Evolutionary conservation across 2,329 filamentous ascomycete species (phyloP).

Genomic region (Colletotrichum somersetense): DNA sequence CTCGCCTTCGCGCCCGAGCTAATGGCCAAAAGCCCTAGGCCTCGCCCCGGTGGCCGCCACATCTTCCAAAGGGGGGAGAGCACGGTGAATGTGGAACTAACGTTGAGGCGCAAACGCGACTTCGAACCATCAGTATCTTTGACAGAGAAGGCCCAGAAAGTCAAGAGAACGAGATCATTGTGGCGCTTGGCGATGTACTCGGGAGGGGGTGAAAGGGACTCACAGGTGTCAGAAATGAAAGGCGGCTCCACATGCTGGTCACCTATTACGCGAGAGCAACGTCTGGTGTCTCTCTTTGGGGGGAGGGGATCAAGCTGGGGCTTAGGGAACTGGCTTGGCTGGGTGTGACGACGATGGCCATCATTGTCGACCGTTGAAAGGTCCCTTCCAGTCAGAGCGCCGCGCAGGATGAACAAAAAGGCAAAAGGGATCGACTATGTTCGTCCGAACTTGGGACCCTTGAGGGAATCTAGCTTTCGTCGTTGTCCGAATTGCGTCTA

Average conservation of each 20-base stretch:
- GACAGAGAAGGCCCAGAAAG: neutral
- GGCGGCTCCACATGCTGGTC: neutral
- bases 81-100: conserved; percentile 8
- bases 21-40: conserved; percentile 25
- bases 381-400: neutral
- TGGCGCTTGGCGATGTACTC: conserved; percentile 1
- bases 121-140: conserved; percentile 20
- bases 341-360: neutral
- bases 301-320: neutral
- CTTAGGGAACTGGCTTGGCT: neutral
- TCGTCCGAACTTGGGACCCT: too few relatives aligned
- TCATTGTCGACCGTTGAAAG: conserved; percentile 26
- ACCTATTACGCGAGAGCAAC: neutral
- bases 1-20: conserved; percentile 3
- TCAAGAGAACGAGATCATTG: neutral
- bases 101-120: conserved; percentile 12
- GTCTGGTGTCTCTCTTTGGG: neutral
- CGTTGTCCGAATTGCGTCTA: conserved; percentile 19
- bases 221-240: neutral
- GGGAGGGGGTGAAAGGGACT: neutral
- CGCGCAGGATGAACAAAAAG: conserved; percentile 33
- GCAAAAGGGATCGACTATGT: neutral
- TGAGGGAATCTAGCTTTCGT: neutral
- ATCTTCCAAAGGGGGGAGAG: conserved; percentile 8
- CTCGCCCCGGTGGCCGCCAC: neutral